Evolutionary conservation across 176 grass and related monocot species (phyloP).

Genomic region (Cenchrus fungigraminus): DNA sequence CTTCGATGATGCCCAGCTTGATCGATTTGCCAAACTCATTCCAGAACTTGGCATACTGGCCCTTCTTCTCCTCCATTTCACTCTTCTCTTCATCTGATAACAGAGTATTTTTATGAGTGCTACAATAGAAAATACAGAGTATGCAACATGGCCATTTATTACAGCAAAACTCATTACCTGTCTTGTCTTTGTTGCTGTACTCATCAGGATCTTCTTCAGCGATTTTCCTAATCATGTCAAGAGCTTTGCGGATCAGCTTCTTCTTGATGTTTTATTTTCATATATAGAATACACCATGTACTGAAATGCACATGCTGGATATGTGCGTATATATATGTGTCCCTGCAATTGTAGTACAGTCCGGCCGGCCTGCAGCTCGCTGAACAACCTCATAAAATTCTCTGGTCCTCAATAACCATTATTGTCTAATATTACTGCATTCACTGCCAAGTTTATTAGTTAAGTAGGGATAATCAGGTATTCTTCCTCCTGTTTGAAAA

Average conservation of each 20-base stretch:
- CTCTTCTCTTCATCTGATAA: slow-evolving; percentile 70
- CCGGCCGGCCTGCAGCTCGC: too few species aligned
- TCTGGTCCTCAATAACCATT: too few species aligned
- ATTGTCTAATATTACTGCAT: too few species aligned
- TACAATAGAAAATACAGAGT: background rate
- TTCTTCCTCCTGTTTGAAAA: too few species aligned
- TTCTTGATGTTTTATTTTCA: slow-evolving; percentile 62
- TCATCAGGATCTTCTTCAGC: slow-evolving; percentile 93
- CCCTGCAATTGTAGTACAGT: too few species aligned
- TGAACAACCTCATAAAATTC: too few species aligned
- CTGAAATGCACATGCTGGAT: too few species aligned
- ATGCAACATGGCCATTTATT: background rate
- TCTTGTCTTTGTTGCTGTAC: slow-evolving; percentile 93
- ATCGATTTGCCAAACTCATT: slow-evolving; percentile 99
- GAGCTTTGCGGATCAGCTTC: slow-evolving; percentile 93
- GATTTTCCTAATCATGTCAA: slow-evolving; percentile 95
- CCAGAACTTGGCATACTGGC: slow-evolving; percentile 93
- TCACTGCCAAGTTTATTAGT: too few species aligned
- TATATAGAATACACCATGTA: too few species aligned
- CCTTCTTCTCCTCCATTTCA: slow-evolving; percentile 85
- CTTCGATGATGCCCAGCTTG: slow-evolving; percentile 98
- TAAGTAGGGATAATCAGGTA: too few species aligned
- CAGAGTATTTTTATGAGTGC: slow-evolving; percentile 20
- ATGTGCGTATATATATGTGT: too few species aligned
- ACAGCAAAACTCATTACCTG: slow-evolving; percentile 52